Evolutionary conservation across 805 yeast genomes (phyloP), one percentile per base, ranked within the genome.

Genomic region (Kazachstania psychrophila): DNA sequence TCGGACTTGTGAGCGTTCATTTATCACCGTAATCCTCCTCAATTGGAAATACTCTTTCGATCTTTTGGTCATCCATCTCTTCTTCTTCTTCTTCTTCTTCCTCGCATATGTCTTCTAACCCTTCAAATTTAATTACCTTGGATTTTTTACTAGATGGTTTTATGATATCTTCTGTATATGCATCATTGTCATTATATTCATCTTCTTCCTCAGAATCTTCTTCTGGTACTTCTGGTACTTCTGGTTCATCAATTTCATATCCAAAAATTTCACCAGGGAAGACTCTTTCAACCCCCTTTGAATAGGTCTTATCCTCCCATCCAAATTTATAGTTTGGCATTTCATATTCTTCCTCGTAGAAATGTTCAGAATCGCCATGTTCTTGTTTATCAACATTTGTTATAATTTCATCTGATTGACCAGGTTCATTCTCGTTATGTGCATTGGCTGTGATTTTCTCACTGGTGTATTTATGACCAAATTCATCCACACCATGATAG

Each of bases 221-320:
- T 20, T 20, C n/a, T n/a, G n/a, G n/a, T n/a, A n/a, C 13, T 31
- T 36, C 16, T 12, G 11, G 8, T 20, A 28, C 17, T 33, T 31
- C 34, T 12, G 9, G 16, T 5, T 32, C 35, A 11, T 13, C 65
- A 23, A 68, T 52, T n/a, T 71, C 75, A 37, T 45, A 45, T 47
- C 41, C 46, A 18, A 45, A 45, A 17, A 45, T 38, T 19, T 40
- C 41, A 17, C 23, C 47, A 6, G 47, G 51, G 29, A 42, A 42
- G 6, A 42, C 41, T 33, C 52, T 38, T 16, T 51, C 50, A 4
- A 46, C 56, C 10, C 37, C 38, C 2, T 29, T 13, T 10, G 41
- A 30, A 23, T 52, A 45, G 19, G 39, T 38, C 4, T 49, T 34
- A 8, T 23, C 34, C 36, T 51, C 57, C 56, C 56, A 52, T 12